These are phyloP conservation scores for Fusarium sublunatum DNA, from an alignment of 2,329 filamentous ascomycete species.

Conservation along the genomic window DNA sequence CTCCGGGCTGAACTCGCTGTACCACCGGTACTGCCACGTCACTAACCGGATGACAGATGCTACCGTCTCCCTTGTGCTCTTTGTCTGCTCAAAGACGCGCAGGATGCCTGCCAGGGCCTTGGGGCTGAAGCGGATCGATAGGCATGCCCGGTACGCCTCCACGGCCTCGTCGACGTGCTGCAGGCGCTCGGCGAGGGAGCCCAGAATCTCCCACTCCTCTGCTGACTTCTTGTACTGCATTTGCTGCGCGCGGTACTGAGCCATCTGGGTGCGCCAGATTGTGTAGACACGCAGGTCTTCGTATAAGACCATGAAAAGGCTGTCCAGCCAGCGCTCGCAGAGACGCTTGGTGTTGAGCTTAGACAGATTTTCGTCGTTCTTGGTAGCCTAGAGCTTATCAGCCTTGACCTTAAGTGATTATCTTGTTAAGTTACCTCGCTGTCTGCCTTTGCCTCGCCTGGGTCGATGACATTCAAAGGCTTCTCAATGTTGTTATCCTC, in stretches of 20 bases:
- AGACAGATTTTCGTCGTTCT: slow-evolving; percentile 79
- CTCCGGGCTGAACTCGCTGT: slow-evolving; percentile 97
- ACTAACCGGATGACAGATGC: slow-evolving; percentile 90
- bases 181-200: slow-evolving; percentile 88
- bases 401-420: background rate
- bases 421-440: slow-evolving; percentile 66
- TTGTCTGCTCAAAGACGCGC: slow-evolving; percentile 79
- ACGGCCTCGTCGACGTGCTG: slow-evolving; percentile 92
- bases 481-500: slow-evolving; percentile 71
- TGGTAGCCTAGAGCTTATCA: slow-evolving; percentile 62
- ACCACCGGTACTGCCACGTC: slow-evolving; percentile 99
- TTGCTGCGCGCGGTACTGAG: slow-evolving; percentile 91
- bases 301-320: slow-evolving; percentile 98
- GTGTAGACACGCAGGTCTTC: slow-evolving; percentile 98
- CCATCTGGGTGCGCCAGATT: slow-evolving; percentile 98
- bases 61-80: slow-evolving; percentile 83
- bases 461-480: slow-evolving; percentile 81
- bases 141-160: slow-evolving; percentile 90
- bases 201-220: slow-evolving; percentile 98
- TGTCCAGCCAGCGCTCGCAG: slow-evolving; percentile 97
- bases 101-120: slow-evolving; percentile 90
- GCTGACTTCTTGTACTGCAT: slow-evolving; percentile 97
- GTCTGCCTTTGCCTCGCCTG: slow-evolving; percentile 77
- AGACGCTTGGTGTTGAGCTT: slow-evolving; percentile 97
- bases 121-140: slow-evolving; percentile 89